A percentile compares a stretch with the other conserved stretches of the same genome.
These are phyloP conservation scores for Herpetospermum pedunculosum DNA, from an alignment of 306 rosid species.

Conservation along the genomic window DNA sequence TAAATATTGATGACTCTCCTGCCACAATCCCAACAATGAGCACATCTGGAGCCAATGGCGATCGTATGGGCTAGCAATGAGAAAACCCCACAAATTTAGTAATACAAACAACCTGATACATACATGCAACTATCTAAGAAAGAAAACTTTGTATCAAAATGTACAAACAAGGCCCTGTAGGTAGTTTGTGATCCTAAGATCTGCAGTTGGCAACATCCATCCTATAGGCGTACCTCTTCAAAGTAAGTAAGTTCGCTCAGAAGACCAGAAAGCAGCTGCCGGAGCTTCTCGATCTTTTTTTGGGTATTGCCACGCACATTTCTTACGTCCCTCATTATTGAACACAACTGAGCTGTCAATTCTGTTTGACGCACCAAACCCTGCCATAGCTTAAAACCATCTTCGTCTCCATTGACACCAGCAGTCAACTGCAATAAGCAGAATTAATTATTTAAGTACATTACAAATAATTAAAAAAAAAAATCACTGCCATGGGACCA, in stretches of 20 bases:
- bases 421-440: conserved; percentile 43
- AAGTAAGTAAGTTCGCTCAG: conserved; percentile 90
- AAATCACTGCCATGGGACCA: conserved; percentile 9
- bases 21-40: conserved; percentile 83
- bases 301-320: conserved; percentile 91
- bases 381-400: conserved; percentile 87
- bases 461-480: conserved; percentile 12
- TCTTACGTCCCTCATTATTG: conserved; percentile 82
- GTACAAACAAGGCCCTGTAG: neutral
- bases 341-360: conserved; percentile 85
- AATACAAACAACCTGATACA: neutral
- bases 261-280: conserved; percentile 90
- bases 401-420: conserved; percentile 67
- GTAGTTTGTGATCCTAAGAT: neutral
- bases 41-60: conserved; percentile 79
- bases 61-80: conserved; percentile 63
- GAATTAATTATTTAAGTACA: conserved; percentile 14
- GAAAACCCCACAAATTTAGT: conserved; percentile 12
- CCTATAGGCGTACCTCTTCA: conserved; percentile 64
- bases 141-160: neutral
- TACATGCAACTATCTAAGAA: neutral
- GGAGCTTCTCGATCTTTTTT: conserved; percentile 93
- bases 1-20: conserved; percentile 87
- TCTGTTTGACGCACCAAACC: conserved; percentile 95
- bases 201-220: conserved; percentile 3